phyloP scores from a whole-genome alignment of 2,329 filamentous ascomycete genomes.

The Pezicula carpinea region DNA sequence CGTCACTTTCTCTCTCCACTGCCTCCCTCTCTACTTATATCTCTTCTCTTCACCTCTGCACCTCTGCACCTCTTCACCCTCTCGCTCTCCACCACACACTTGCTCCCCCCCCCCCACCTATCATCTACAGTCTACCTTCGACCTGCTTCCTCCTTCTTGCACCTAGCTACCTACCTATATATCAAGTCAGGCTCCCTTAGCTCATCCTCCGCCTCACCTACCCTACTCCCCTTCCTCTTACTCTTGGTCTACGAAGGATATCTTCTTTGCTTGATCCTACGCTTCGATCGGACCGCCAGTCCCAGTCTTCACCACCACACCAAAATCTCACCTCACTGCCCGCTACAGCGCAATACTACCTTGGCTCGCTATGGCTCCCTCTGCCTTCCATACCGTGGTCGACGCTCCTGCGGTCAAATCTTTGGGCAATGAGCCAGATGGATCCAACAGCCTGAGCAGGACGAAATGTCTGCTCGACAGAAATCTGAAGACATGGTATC shows the following conservation, averaged over 20 bases:
- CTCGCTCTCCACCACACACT: too few relatives aligned
- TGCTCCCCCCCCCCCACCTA: too few relatives aligned
- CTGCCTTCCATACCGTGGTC: slow-evolving; percentile 6
- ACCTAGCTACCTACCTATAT: slow-evolving; percentile 2
- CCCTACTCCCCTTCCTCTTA: neutral
- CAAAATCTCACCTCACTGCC: neutral
- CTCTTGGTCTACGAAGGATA: slow-evolving; percentile 11
- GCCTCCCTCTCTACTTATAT: too few relatives aligned
- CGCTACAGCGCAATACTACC: neutral
- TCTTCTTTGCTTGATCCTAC: slow-evolving; percentile 14
- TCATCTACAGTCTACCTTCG: too few relatives aligned
- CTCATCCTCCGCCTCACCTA: neutral
- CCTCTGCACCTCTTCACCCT: too few relatives aligned
- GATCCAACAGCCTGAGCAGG: slow-evolving; percentile 9
- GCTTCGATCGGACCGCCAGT: too few relatives aligned
- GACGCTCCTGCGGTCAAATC: slow-evolving; percentile 3
- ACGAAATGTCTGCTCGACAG: slow-evolving; percentile 22
- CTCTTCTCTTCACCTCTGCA: too few relatives aligned
- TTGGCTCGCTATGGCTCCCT: slow-evolving; percentile 14
- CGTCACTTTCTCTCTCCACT: too few relatives aligned
- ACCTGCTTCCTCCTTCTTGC: too few relatives aligned
- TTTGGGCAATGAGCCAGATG: neutral
- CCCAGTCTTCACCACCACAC: neutral
- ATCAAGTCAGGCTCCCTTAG: slow-evolving; percentile 3
- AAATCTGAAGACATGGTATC: slow-evolving; percentile 23